Percentiles rank a stretch among this genome's conserved stretches.
Evolutionary conservation across 192 early-diverging fungal species (phyloP).

Genomic region (Podila clonocystis): DNA sequence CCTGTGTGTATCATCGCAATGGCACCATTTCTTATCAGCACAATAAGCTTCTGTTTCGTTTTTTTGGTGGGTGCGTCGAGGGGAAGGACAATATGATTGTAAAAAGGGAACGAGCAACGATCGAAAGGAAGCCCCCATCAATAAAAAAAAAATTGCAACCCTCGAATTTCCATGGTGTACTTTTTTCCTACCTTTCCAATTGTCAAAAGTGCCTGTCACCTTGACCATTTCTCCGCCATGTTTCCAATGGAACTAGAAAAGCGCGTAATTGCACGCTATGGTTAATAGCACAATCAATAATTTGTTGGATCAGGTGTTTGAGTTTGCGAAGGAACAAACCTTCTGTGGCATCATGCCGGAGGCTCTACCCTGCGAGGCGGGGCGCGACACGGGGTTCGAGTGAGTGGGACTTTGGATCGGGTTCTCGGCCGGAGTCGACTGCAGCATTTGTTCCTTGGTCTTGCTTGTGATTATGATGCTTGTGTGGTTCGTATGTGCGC

Average conservation of each 20-base stretch:
- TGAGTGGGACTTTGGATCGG: slow-evolving; percentile 4
- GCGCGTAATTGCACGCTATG: background rate
- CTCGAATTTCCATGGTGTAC: background rate
- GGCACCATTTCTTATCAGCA: too few relatives aligned
- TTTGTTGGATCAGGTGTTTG: too few relatives aligned
- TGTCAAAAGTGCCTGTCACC: slow-evolving; percentile 52
- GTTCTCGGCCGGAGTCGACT: slow-evolving; percentile 6
- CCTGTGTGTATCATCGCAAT: too few relatives aligned
- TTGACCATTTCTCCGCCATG: slow-evolving; percentile 50
- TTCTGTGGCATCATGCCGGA: slow-evolving; percentile 8
- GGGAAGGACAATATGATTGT: background rate
- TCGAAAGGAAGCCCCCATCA: too few relatives aligned
- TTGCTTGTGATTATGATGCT: background rate
- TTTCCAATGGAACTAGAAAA: slow-evolving; percentile 49
- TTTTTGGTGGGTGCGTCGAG: background rate
- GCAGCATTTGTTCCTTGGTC: slow-evolving; percentile 31
- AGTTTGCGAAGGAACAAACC: background rate
- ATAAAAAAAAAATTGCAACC: background rate
- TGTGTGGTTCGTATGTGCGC: too few relatives aligned
- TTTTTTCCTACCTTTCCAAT: slow-evolving; percentile 45
- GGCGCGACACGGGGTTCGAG: background rate
- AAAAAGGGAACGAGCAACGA: too few relatives aligned
- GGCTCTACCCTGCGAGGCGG: background rate
- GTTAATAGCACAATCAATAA: background rate
- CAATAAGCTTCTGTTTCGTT: background rate